A percentile compares a stretch with the other conserved stretches of the same genome.
Conservation (phyloP, 192 early-diverging fungal genomes). For the Coemansia sp. region DNA sequence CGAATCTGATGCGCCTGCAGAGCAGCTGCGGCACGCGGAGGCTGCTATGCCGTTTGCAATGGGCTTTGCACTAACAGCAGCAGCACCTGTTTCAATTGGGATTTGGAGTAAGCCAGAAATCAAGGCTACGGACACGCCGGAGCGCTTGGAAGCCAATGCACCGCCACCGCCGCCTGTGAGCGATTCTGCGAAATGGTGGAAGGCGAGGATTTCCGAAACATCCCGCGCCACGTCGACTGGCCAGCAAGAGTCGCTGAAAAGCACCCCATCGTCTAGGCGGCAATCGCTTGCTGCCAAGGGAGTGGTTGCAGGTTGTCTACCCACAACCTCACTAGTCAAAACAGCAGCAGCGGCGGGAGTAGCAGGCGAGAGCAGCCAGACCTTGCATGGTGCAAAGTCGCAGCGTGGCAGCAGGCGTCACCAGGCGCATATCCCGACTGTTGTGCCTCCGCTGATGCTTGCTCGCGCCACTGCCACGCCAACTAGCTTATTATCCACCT, state of each 20-base stretch:
- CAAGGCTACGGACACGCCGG: conserved; percentile 2
- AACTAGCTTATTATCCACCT: neutral
- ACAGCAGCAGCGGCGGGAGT: neutral
- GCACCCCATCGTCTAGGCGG: neutral
- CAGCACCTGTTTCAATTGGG: neutral
- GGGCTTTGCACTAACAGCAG: neutral
- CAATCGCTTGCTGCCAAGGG: neutral
- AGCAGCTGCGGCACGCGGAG: no score
- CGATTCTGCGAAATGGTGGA: conserved; percentile 41
- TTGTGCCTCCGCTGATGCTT: conserved; percentile 39
- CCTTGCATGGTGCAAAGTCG: neutral
- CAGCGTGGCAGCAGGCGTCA: conserved; percentile 21
- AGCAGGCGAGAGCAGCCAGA: neutral
- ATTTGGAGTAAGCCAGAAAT: conserved; percentile 22
- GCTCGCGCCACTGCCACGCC: conserved; percentile 10
- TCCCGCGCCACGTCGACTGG: neutral
- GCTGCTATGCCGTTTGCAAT: no score
- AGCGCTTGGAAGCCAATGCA: conserved; percentile 2
- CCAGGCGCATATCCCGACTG: conserved; percentile 40
- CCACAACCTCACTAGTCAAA: neutral
- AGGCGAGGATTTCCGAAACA: conserved; percentile 29
- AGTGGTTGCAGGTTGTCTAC: neutral
- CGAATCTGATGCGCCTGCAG: no score
- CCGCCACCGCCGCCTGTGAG: conserved; percentile 1
- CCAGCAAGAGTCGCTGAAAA: neutral